Evolutionary conservation across 768 basidiomycete species (phyloP).

Genomic region (Phaeotremella skinneri): DNA sequence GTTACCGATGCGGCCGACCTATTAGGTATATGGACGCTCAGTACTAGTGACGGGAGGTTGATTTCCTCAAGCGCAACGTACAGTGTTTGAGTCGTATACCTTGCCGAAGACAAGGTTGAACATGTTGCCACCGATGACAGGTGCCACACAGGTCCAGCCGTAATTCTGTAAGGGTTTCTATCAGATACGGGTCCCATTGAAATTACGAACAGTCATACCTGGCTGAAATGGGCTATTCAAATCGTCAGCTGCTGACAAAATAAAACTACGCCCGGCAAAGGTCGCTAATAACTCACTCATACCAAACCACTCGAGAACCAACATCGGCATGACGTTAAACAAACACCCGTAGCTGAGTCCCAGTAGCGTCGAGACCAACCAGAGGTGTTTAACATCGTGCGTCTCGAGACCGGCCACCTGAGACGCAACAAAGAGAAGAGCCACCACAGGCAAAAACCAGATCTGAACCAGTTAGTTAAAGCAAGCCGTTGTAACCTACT

Average conservation of each 20-base stretch:
- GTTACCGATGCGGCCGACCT: slow-evolving; percentile 28
- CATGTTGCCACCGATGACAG: slow-evolving; percentile 71
- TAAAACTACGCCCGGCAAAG: background rate
- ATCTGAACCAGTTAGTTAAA: slow-evolving; percentile 22
- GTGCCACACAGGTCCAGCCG: slow-evolving; percentile 73
- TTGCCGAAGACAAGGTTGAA: slow-evolving; percentile 80
- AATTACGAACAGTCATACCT: slow-evolving; percentile 11
- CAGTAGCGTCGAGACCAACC: slow-evolving; percentile 61
- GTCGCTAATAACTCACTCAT: slow-evolving; percentile 61
- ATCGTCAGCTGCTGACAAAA: background rate
- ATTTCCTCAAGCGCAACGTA: slow-evolving; percentile 26
- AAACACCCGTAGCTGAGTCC: slow-evolving; percentile 71
- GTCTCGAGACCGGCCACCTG: slow-evolving; percentile 63
- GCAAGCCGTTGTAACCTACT: slow-evolving; percentile 21
- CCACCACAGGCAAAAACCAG: slow-evolving; percentile 58
- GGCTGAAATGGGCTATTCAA: slow-evolving; percentile 31
- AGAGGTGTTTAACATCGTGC: slow-evolving; percentile 63
- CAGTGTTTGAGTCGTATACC: slow-evolving; percentile 71
- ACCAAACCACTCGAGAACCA: slow-evolving; percentile 86
- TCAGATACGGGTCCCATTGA: slow-evolving; percentile 6
- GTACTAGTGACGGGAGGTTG: background rate
- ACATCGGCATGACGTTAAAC: slow-evolving; percentile 72
- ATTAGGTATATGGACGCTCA: background rate
- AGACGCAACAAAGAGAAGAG: slow-evolving; percentile 67
- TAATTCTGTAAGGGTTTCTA: slow-evolving; percentile 65